Evolutionary conservation across 2,329 filamentous ascomycete genomes (phyloP), one percentile per base, ranked within the genome.

Genomic region (Stemphylium lycopersici): DNA sequence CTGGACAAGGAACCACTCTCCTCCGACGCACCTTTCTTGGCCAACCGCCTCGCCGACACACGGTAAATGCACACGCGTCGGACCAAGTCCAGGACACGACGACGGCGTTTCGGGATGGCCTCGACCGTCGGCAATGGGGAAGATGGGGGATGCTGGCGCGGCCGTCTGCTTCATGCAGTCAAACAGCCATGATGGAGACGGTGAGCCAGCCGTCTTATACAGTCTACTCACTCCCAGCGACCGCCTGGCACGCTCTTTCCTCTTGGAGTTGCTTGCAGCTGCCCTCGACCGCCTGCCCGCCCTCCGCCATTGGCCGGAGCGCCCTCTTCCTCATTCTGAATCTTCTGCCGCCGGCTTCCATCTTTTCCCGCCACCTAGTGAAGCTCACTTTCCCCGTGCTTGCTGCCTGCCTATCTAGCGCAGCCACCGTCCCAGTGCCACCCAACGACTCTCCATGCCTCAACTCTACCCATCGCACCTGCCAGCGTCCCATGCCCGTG

Each of bases 161-260:
- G 63, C 64, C 61, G 52, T 62, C 44, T 60, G 57, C 67, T 69
- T 66, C 48, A 65, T 71, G 67, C 63, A 65, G 50, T 55, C 48
- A 48, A 48, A 57, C 58, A 52, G 48, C 54, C 56, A 52, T 55
- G 50, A 50, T 61, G 47, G 62, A 65, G 66, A 65, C 57, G 69
- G 61, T 65, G 49, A 59, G 53, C 55, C 61, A 52, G 47, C 61
- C 68, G 61, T 72, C 68, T 75, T 75, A 75, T 75, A 75, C 70
- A 63, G 51, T 62, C 55, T 55, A 34, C 16, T 43, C 49, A 46
- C 43, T 61, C 31, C 13, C 62, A 55, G 48, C 68, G 57, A 57
- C 61, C 48, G 47, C 56, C 56, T 20, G 34, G 20, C 42, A 29
- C 38, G 52, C 62, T 68, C 58, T 71, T 73, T 63, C 70, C 72